A percentile compares a stretch with the other conserved stretches of the same genome.
phyloP scores from a whole-genome alignment of 768 basidiomycete species.

The Phlebiopsis flavidoalba region DNA sequence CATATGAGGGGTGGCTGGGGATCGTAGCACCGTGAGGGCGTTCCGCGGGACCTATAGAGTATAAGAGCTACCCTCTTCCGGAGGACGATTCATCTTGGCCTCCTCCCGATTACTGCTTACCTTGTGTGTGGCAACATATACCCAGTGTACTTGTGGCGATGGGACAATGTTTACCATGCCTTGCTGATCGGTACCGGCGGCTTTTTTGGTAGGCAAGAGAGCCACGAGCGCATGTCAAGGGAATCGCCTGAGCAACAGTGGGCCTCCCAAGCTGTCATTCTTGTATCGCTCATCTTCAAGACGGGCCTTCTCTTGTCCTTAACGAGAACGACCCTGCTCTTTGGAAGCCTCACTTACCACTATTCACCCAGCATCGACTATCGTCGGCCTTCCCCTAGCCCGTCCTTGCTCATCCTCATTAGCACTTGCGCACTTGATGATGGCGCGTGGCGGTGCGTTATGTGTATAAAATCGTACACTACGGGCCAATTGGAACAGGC shows the following conservation, averaged over 20 bases:
- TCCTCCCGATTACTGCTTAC: not conserved
- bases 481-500: not conserved
- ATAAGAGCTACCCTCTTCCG: not conserved
- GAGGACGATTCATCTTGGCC: not conserved
- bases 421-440: too few species aligned
- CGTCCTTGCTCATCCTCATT: not conserved
- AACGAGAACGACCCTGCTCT: not conserved
- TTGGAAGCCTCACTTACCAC: constrained; percentile 1
- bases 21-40: not conserved
- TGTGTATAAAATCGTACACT: too few species aligned
- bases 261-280: not conserved
- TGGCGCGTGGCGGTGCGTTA: too few species aligned
- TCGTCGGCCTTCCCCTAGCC: constrained; percentile 6
- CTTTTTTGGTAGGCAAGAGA: not conserved
- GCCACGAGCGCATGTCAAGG: constrained; percentile 1
- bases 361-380: constrained; percentile 1
- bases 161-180: not conserved
- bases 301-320: not conserved
- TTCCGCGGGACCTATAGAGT: not conserved
- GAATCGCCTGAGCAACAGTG: constrained; percentile 4
- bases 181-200: not conserved
- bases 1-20: too few species aligned
- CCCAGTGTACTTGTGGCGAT: not conserved
- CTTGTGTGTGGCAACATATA: not conserved
- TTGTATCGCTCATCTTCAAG: not conserved